Base-by-base conservation (phyloP, 2,329 filamentous ascomycete species). In the Sordariomycetes sp. region DNA sequence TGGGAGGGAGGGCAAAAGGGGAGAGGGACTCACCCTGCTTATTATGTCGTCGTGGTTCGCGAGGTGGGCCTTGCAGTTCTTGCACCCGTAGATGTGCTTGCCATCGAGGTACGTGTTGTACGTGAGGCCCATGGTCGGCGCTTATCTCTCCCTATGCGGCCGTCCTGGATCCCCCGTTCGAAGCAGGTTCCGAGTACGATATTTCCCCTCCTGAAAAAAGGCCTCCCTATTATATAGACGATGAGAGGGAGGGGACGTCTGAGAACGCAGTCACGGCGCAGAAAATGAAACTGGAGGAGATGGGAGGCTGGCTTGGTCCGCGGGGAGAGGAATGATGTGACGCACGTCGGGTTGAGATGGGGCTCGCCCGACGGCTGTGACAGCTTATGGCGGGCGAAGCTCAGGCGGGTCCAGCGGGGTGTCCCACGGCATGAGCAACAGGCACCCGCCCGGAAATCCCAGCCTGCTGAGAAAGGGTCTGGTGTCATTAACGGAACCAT, bases 31-130 rank as follows among this genome's bases (percentile, higher is more conserved):
- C 76, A 97, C 93, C 67, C 91, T 80, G 68, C 90, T 96, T 63
- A 97, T 91, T 64, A 99, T 97, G 68, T 97, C 91, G 65, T 97
- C 91, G 66, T 96, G 90, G 70, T 96, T 94, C 35, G 92, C 88
- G 20, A 99, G 83, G 70, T 99, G 94, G 8, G 94, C 90, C 73
- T 97, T 97, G 85, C 94, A 99, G 67, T 82, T 82, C 77, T 93
- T 93, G 82, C 89, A 97, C 64, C 90, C 91, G 72, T 94, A 96
- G 69, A 97, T 93, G 74, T 89, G 89, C 73, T 79, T 83, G 69
- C 88, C 88, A 72, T 86, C 89, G 63, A 96, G 86, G 72, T 96
- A 97, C 61, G 89, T 86, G 75, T 96, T 96, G 79, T 96, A 96
- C 60, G 86, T 79, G 65, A 97, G 85, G 64, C 91, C 91, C 91